Conservation (phyloP, 257 asterid species). For the Eustoma russellianum region DNA sequence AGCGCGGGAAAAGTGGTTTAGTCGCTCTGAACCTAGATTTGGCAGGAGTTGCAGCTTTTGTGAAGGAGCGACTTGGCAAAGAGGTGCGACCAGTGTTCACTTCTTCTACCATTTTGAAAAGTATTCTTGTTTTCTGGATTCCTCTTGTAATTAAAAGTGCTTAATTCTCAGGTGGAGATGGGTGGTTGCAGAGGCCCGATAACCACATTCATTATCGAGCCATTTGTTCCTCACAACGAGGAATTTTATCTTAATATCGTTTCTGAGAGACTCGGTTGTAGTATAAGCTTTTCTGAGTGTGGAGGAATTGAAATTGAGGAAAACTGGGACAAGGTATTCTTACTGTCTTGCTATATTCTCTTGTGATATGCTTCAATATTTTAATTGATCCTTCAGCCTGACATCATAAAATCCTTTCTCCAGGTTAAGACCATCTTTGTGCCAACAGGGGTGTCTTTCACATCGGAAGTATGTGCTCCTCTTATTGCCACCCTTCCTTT, state of each 20-base stretch:
- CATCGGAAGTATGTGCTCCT: constrained; percentile 76
- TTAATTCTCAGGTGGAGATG: constrained; percentile 68
- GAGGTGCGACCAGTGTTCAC: constrained; percentile 37
- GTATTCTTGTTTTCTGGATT: neutral
- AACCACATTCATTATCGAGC: constrained; percentile 84
- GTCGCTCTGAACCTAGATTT: constrained; percentile 86
- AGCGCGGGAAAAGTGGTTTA: constrained; percentile 92
- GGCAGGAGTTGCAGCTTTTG: constrained; percentile 74
- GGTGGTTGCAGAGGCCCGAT: constrained; percentile 95
- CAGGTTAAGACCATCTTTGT: constrained; percentile 76
- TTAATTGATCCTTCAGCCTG: neutral
- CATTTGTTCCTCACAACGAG: constrained; percentile 81
- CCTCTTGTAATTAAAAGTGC: neutral
- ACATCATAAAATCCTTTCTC: constrained; percentile 1
- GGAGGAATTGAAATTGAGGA: constrained; percentile 96
- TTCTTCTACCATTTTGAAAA: neutral
- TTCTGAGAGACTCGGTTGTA: constrained; percentile 88
- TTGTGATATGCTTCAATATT: constrained; percentile 1
- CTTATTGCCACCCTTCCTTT: constrained; percentile 90
- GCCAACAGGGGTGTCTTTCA: constrained; percentile 57
- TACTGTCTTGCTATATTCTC: neutral
- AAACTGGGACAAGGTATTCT: constrained; percentile 86
- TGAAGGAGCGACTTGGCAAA: constrained; percentile 81
- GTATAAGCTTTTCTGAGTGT: constrained; percentile 90
- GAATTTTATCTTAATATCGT: constrained; percentile 80